Conservation (phyloP, 108 stramenopile genomes). For the Cyclotella atomus region DNA sequence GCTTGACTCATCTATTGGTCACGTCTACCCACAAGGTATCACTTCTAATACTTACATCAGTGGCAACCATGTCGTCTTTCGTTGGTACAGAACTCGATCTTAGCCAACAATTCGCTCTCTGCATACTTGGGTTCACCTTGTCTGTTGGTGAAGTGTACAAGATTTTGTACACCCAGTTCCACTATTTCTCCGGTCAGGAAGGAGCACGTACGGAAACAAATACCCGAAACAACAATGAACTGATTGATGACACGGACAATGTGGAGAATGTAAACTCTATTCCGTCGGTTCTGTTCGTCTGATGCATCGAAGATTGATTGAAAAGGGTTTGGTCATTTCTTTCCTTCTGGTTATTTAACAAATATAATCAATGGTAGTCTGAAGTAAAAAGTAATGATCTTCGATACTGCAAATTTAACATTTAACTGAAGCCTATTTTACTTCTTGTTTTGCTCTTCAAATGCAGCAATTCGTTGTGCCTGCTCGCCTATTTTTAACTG, state of each 20-base stretch:
- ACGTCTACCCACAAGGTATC: neutral
- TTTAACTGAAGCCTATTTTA: neutral
- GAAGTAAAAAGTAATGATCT: neutral
- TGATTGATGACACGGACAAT: neutral
- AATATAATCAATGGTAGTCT: neutral
- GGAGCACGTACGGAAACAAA: neutral
- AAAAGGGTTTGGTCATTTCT: too few species aligned
- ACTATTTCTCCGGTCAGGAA: neutral
- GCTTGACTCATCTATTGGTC: neutral
- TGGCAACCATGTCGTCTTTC: neutral
- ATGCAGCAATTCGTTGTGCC: constrained; percentile 45
- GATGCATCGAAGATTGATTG: too few species aligned
- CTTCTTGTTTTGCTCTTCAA: constrained; percentile 25
- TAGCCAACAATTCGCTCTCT: neutral
- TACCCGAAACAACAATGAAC: neutral
- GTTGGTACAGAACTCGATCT: neutral
- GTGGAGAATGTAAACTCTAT: neutral
- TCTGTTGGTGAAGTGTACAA: neutral
- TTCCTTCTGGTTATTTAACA: too few species aligned
- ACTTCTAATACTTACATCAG: neutral
- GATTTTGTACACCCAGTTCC: neutral
- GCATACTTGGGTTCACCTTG: neutral
- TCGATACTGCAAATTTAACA: neutral
- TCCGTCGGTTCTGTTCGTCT: neutral
- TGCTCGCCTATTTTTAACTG: constrained; percentile 44